Evolutionary conservation across 768 basidiomycete species (phyloP).

Genomic region (Russula brevipes): DNA sequence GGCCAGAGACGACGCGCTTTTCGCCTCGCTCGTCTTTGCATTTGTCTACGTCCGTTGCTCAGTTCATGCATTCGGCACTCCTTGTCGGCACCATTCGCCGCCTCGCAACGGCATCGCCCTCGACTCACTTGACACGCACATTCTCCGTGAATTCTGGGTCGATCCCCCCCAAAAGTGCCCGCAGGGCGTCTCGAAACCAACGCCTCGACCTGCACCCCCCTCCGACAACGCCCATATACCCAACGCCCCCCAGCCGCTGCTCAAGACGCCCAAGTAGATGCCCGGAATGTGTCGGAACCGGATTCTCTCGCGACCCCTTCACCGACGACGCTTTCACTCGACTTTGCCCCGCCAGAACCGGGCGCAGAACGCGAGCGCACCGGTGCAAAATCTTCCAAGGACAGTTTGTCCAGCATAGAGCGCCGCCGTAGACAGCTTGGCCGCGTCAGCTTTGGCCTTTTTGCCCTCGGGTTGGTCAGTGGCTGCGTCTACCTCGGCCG

Average conservation of each 20-base stretch:
- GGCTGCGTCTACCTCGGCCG: slow-evolving; percentile 65
- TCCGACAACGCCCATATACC: slow-evolving; percentile 1
- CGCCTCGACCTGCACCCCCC: neutral
- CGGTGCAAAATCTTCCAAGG: slow-evolving; percentile 73
- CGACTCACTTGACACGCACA: neutral
- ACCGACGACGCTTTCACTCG: slow-evolving; percentile 35
- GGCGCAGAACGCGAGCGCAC: slow-evolving; percentile 49
- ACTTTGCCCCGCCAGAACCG: slow-evolving; percentile 49
- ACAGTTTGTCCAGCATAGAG: slow-evolving; percentile 75
- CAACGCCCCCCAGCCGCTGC: neutral
- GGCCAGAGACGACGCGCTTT: no score
- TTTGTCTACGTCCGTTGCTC: neutral
- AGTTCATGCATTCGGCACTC: slow-evolving; percentile 13
- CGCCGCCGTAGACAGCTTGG: slow-evolving; percentile 54
- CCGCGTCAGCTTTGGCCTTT: slow-evolving; percentile 47
- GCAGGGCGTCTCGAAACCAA: neutral
- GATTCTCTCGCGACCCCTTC: slow-evolving; percentile 25
- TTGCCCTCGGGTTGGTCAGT: slow-evolving; percentile 52
- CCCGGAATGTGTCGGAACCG: neutral
- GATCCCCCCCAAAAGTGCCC: slow-evolving; percentile 7
- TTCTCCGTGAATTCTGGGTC: neutral
- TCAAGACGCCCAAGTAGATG: neutral
- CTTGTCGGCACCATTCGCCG: slow-evolving; percentile 10
- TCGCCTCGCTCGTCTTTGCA: neutral
- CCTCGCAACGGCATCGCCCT: neutral